Conservation (phyloP, 2,329 filamentous ascomycete genomes). For the Trichoderma oligosporum region DNA sequence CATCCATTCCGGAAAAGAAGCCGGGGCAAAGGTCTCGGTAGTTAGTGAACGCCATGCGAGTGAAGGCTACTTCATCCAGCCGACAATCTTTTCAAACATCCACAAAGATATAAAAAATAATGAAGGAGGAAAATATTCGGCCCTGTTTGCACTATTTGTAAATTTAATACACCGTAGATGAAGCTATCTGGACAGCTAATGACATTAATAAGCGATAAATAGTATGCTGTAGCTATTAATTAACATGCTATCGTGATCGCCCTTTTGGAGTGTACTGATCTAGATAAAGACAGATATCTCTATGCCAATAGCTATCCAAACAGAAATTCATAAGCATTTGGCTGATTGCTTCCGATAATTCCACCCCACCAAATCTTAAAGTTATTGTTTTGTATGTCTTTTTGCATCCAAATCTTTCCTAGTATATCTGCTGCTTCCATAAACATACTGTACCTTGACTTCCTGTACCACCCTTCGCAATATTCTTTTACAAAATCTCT, state of each 20-base stretch:
- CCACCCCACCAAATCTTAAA: conserved; percentile 18
- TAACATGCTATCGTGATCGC: no score
- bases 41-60: conserved; percentile 50
- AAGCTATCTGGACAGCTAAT: conserved; percentile 49
- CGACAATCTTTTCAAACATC: conserved; percentile 61
- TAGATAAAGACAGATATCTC: no score
- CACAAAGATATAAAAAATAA: conserved; percentile 22
- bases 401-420: conserved; percentile 14
- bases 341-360: not conserved
- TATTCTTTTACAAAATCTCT: conserved; percentile 16
- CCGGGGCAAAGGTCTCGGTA: conserved; percentile 64
- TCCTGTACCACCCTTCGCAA: conserved; percentile 16
- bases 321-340: not conserved
- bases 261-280: no score
- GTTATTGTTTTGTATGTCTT: conserved; percentile 1
- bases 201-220: conserved; percentile 39
- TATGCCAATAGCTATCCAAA: conserved; percentile 20
- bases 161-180: conserved; percentile 48
- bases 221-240: not conserved
- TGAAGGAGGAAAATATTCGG: conserved; percentile 30
- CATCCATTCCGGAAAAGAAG: conserved; percentile 63
- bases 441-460: conserved; percentile 20
- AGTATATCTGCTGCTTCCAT: conserved; percentile 10
- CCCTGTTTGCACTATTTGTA: conserved; percentile 39
- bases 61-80: conserved; percentile 66